Base-by-base conservation (phyloP, 2,329 filamentous ascomycete genomes). In the Xenosphaeropsis pyriputrescens region DNA sequence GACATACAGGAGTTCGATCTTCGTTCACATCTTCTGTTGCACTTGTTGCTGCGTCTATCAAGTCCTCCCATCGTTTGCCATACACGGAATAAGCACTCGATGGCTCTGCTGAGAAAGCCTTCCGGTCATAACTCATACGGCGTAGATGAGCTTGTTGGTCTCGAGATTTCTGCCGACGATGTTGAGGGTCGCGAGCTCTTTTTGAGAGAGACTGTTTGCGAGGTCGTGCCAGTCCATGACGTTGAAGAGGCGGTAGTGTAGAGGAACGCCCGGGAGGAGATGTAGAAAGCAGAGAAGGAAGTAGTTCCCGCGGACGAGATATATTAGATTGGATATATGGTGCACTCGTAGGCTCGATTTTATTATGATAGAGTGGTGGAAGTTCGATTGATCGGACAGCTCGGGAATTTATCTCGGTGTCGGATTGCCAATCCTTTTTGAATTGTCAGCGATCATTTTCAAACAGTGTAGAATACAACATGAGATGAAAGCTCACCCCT, bases 1-100 rank as follows among this genome's bases (percentile, higher is more conserved):
- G 49, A 68, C 78, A 68, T 72, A 93, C 84, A 53, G 84, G 84
- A 56, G 85, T 93, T 55, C 89, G 74, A 58, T 94, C 88, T 54
- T 88, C 86, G 56, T 93, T 85, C 53, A 91, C 72, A 50, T 80
- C 89, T 61, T 93, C 88, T 3, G 85, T 93, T 18, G 88, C 86
- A 43, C 85, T 94, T 22, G 89, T 86, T 39, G 84, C 89, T 37
- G 89, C 89, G 59, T 95, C 88, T 46, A 96, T 93, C 43, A 96
- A 68, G 58, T 96, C 89, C 59, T 94, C 85, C 91, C 89, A 96
- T 51, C 89, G 72, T 62, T 91, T 93, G 46, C 85, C 86, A 60
- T 83, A 75, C 35, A 71, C 73, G 15, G 51, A 52, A 22, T 52
- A 38, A 14, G 37, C 45, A 41, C 47, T 76, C 40, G 79, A 73